These are phyloP conservation scores for Nicotiana benthamiana DNA, from an alignment of 257 asterid genomes.

Conservation along the genomic window DNA sequence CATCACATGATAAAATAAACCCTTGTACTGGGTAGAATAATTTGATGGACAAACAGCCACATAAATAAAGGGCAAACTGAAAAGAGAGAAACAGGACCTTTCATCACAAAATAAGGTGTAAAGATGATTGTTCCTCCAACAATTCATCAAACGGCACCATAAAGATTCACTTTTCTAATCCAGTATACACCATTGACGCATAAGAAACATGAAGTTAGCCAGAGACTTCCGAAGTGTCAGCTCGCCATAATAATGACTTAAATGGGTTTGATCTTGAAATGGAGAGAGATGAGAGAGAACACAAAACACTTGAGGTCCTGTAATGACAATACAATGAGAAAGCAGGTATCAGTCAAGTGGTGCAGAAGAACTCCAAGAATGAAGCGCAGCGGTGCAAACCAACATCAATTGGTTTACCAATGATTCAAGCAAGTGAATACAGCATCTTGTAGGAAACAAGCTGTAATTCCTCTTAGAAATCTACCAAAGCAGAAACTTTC, in stretches of 20 bases:
- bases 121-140: not conserved
- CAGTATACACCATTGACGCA: not conserved
- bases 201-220: not conserved
- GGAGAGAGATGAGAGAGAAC: conserved; percentile 74
- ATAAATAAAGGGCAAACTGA: not conserved
- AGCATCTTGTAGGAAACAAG: not conserved
- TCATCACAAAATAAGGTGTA: not conserved
- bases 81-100: not conserved
- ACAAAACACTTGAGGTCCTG: conserved; percentile 86
- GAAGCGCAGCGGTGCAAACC: not conserved
- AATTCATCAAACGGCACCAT: not conserved
- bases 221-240: not conserved
- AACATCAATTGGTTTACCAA: not conserved
- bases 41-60: not conserved
- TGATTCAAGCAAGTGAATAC: not conserved
- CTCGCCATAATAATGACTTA: conserved; percentile 8
- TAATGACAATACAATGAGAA: conserved; percentile 9
- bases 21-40: not conserved
- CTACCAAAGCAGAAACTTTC: not conserved
- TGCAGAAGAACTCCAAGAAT: not conserved
- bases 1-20: not conserved
- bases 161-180: not conserved
- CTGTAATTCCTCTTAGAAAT: not conserved
- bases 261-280: conserved; percentile 88
- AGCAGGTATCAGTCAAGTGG: not conserved